Conservation (phyloP, 225 moss, liverwort and hornwort genomes). For the Polytrichum commune region DNA sequence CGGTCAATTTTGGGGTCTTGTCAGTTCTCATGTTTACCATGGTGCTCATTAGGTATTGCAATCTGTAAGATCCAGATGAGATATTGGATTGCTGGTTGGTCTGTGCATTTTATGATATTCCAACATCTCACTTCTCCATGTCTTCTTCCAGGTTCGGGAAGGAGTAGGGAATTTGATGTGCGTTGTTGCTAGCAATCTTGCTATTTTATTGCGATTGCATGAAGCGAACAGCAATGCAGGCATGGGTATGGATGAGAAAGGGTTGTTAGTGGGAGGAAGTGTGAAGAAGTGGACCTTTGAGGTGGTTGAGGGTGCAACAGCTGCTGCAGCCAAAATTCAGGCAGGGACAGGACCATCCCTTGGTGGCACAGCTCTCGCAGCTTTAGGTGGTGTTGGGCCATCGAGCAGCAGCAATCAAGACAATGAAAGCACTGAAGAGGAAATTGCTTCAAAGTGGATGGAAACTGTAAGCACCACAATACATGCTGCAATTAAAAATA, state of each 20-base stretch:
- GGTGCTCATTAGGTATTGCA: too few species aligned
- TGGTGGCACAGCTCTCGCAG: conserved; percentile 75
- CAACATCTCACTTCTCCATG: not conserved
- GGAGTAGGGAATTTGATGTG: conserved; percentile 88
- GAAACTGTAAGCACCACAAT: conserved; percentile 70
- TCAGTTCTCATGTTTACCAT: too few species aligned
- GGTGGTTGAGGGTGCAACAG: conserved; percentile 83
- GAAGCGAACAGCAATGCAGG: conserved; percentile 15
- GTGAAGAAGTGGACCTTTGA: conserved; percentile 66
- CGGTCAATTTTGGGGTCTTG: not conserved
- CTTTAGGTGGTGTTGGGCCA: conserved; percentile 59
- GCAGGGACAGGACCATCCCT: conserved; percentile 57
- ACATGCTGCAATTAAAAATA: conserved; percentile 13
- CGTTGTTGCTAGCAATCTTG: conserved; percentile 80
- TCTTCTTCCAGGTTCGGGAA: conserved; percentile 72
- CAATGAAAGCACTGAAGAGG: conserved; percentile 53
- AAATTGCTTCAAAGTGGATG: conserved; percentile 95
- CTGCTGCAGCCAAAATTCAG: conserved; percentile 80
- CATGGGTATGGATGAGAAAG: conserved; percentile 26
- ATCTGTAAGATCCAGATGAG: too few species aligned
- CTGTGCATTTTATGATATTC: too few species aligned
- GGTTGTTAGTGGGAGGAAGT: conserved; percentile 41
- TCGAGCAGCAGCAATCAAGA: conserved; percentile 61
- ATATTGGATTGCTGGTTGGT: too few species aligned
- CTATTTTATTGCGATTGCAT: conserved; percentile 40